Evolutionary conservation across 2,329 filamentous ascomycete genomes (phyloP).

Genomic region (Pezizomycotina sp.): DNA sequence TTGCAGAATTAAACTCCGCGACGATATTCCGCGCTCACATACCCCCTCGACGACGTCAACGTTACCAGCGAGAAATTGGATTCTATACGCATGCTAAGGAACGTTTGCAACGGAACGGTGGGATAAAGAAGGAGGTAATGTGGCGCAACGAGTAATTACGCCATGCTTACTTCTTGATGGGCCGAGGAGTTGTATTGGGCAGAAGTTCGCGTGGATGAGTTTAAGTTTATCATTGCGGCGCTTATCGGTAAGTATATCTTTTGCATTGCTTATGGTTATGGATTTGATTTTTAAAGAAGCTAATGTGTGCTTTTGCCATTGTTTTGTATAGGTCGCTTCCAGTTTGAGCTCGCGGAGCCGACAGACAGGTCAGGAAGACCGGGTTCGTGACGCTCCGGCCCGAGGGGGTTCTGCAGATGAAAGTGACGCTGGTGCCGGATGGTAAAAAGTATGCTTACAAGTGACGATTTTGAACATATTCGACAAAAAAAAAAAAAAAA

Average conservation of each 20-base stretch:
- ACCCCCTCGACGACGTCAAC: constrained; percentile 22
- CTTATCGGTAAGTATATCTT: constrained; percentile 62
- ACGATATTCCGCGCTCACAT: constrained; percentile 42
- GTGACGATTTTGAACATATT: too few species aligned
- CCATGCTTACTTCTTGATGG: constrained; percentile 73
- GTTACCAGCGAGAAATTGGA: constrained; percentile 47
- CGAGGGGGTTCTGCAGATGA: too few species aligned
- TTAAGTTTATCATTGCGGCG: constrained; percentile 63
- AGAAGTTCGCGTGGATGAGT: constrained; percentile 65
- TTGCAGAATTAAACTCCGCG: constrained; percentile 48
- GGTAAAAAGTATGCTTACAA: too few species aligned
- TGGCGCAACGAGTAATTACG: constrained; percentile 59
- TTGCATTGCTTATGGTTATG: too few species aligned
- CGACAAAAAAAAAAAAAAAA: too few species aligned
- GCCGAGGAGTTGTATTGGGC: constrained; percentile 75
- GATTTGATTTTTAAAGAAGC: too few species aligned
- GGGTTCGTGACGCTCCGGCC: too few species aligned
- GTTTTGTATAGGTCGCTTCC: too few species aligned
- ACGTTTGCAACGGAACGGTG: constrained; percentile 65
- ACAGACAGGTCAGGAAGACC: too few species aligned
- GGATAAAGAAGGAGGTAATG: constrained; percentile 35
- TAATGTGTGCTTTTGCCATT: too few species aligned
- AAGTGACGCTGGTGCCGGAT: too few species aligned
- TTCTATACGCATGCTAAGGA: constrained; percentile 69
- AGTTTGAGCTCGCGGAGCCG: too few species aligned